Base-by-base conservation (phyloP, 1,284 basidiomycete genomes). In the Irpex sp. region DNA sequence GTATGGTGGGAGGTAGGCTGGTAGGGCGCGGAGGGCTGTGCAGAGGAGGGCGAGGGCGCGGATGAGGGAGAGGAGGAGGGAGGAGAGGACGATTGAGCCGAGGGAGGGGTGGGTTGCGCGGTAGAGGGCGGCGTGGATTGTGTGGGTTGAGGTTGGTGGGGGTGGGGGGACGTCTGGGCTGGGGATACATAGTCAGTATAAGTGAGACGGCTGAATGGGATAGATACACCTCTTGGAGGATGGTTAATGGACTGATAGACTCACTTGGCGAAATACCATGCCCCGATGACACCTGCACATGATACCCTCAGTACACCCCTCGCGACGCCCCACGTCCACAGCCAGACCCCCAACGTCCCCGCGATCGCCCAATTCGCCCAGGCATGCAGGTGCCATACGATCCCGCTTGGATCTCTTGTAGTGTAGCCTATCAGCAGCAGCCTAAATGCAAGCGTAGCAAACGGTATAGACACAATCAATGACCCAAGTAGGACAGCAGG, bases 291-390 rank as follows among this genome's bases (percentile, higher is more conserved):
- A 31, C 88, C 90, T 0, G 93, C 89, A 55, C 90, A 88, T 0
- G 89, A 87, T 49, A 92, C 92, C 4, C 93, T 81, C 59, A 95
- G 78, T 0, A 94, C 74, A 0, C 95, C 95, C 36, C 95, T 82
- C 13, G 92, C 86, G 2, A 97, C 88, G 15, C 88, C 92, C 92
- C 94, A 96, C 8, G 86, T 92, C 95, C 95, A 98, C 1, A 95
- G 75, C 93, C 94, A 97, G 0, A 93, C 80, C 0, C 78, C 79
- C 1, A 90, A 78, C 0, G 89, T 84, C 2, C 83, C 81, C 51
- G 83, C 81, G 19, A 95, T 93, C 0, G 92, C 84, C 89, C 91
- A 94, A 59, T 92, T 87, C 0, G 94, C 93, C 81, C 90, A 93
- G n/a, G 85, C 83, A 35, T 80, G 74, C 9, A 95, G 79, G 71